These are phyloP conservation scores for Trichoderma afroharzianum DNA, from an alignment of 2,329 filamentous ascomycete genomes.

Conservation along the genomic window DNA sequence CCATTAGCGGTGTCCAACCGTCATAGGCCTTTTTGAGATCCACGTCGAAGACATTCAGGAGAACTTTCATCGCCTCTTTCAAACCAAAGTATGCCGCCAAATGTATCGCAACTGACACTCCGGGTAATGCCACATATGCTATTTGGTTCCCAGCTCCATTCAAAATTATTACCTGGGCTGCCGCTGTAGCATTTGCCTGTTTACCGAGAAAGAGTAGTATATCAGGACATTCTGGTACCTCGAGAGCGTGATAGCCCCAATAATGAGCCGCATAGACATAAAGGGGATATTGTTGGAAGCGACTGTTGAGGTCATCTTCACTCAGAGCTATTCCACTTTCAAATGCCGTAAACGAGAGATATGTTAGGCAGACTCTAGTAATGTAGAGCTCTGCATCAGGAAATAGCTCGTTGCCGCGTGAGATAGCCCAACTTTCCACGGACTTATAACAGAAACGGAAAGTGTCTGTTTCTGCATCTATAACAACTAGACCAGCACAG, in stretches of 20 bases:
- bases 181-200: not conserved
- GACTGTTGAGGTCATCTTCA: not conserved
- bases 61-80: not conserved
- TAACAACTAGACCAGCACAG: not conserved
- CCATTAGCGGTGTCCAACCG: not conserved
- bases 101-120: not conserved
- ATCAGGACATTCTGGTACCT: not conserved
- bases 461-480: not conserved
- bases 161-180: not conserved
- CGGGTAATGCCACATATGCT: not conserved
- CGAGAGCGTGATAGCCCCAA: not conserved
- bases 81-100: not conserved
- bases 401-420: not conserved
- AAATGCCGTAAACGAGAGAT: not conserved
- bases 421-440: not conserved
- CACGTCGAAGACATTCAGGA: not conserved
- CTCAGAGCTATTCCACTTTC: not conserved
- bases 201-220: not conserved
- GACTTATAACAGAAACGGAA: not conserved
- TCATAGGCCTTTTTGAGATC: not conserved
- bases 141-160: not conserved
- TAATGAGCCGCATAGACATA: fast-evolving
- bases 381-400: fast-evolving
- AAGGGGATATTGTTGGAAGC: not conserved
- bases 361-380: not conserved